These are phyloP conservation scores for Mycena latifolia DNA, from an alignment of 768 basidiomycete species.

Conservation along the genomic window DNA sequence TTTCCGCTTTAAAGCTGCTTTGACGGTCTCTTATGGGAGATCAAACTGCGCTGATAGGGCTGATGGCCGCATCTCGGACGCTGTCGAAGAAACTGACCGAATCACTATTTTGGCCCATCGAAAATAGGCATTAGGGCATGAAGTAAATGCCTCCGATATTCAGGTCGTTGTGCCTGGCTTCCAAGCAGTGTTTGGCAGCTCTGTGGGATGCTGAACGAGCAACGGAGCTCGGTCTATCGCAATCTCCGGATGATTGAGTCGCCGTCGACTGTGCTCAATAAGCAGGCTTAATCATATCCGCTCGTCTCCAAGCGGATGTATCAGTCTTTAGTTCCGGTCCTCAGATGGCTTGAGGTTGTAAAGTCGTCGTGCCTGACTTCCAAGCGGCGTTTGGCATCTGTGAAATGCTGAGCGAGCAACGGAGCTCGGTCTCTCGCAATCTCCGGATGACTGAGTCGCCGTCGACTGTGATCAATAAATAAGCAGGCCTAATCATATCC, in stretches of 20 bases:
- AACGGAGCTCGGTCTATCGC: constrained; percentile 16
- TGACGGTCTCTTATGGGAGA: too few relatives aligned
- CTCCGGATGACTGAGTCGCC: constrained; percentile 11
- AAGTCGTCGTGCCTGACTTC: constrained; percentile 5
- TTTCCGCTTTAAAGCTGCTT: too few relatives aligned
- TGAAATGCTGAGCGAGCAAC: constrained; percentile 9
- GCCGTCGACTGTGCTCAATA: constrained; percentile 8
- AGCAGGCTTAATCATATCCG: constrained; percentile 8
- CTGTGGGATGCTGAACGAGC: constrained; percentile 8
- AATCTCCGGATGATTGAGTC: constrained; percentile 9
- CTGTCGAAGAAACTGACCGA: constrained; percentile 7
- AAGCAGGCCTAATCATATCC: constrained; percentile 8
- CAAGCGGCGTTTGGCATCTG: constrained; percentile 4
- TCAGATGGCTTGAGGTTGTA: constrained; percentile 15
- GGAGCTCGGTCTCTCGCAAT: constrained; percentile 16
- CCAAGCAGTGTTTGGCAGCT: constrained; percentile 2
- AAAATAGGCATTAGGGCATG: constrained; percentile 6
- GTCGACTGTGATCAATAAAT: constrained; percentile 6
- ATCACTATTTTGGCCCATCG: constrained; percentile 14
- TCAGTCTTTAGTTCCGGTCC: constrained; percentile 19
- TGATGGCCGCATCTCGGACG: constrained; percentile 18
- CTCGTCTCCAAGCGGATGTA: constrained; percentile 20
- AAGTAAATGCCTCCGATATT: constrained; percentile 9
- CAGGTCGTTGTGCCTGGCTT: constrained; percentile 4
- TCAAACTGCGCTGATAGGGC: constrained; percentile 7